These are phyloP conservation scores for Phyllostachys edulis DNA, from an alignment of 176 grass and related monocot species.

Conservation along the genomic window DNA sequence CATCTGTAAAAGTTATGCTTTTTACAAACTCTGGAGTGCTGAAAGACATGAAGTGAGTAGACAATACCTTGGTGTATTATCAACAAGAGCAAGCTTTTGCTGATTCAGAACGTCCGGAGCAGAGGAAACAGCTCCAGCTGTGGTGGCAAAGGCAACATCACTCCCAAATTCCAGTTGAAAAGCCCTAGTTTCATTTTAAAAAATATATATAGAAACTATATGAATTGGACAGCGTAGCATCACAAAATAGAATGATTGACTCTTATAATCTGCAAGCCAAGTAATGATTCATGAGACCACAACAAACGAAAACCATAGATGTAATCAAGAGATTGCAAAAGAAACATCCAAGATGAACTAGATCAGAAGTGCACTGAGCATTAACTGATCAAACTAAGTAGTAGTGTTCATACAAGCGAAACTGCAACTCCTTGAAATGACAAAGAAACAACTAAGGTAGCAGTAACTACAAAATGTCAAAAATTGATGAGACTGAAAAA, in stretches of 20 bases:
- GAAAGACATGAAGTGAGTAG: neutral
- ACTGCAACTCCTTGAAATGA: conserved; percentile 1
- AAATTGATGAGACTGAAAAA: neutral
- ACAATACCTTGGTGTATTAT: conserved; percentile 58
- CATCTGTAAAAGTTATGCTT: neutral
- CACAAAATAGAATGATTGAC: neutral
- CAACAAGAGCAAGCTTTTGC: conserved; percentile 58
- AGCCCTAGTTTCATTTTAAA: conserved; percentile 43
- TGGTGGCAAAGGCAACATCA: conserved; percentile 50
- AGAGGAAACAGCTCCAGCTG: conserved; percentile 46
- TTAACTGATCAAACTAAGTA: neutral
- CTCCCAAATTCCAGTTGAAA: conserved; percentile 62
- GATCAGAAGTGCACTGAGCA: neutral
- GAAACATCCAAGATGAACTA: conserved; percentile 13
- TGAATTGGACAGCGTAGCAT: neutral
- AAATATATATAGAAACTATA: conserved; percentile 12
- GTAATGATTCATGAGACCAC: neutral
- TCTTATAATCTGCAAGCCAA: conserved; percentile 2
- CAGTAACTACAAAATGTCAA: neutral
- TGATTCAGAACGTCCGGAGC: conserved; percentile 53
- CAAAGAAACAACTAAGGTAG: neutral
- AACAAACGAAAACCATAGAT: neutral
- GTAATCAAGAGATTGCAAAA: neutral
- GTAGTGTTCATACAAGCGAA: neutral
- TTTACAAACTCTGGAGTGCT: neutral